Percentiles rank a stretch among this genome's conserved stretches.
phyloP scores from a whole-genome alignment of 1,284 basidiomycete species.

The Apiotrichum mycotoxinovorans region DNA sequence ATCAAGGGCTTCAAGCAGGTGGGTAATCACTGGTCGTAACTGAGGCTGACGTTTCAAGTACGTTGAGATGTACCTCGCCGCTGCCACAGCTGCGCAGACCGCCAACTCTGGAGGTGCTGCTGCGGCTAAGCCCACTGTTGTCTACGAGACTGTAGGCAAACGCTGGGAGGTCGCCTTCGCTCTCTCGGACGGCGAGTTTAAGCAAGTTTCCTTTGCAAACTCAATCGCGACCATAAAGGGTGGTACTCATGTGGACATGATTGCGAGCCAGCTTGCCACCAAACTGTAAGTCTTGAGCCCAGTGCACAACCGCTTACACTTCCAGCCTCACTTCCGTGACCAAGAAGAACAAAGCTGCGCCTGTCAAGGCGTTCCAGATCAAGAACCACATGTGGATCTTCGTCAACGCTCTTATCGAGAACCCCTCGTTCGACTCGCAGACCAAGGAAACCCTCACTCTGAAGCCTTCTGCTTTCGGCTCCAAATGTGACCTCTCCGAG shows the following conservation, averaged over 20 bases:
- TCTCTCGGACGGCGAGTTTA: slow-evolving; percentile 78
- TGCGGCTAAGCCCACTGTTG: slow-evolving; percentile 68
- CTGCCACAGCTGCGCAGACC: slow-evolving; percentile 57
- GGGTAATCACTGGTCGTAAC: slow-evolving; percentile 3
- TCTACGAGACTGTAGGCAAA: slow-evolving; percentile 71
- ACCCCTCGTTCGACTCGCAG: slow-evolving; percentile 98
- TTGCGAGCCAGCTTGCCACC: slow-evolving; percentile 88
- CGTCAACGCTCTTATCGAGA: slow-evolving; percentile 93
- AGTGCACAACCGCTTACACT: neutral
- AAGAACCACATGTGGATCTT: slow-evolving; percentile 99
- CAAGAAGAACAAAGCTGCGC: slow-evolving; percentile 95
- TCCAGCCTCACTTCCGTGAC: slow-evolving; percentile 66
- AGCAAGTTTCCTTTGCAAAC: slow-evolving; percentile 96
- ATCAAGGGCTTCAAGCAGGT: slow-evolving; percentile 90
- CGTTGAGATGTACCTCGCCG: slow-evolving; percentile 85
- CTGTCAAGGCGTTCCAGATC: slow-evolving; percentile 88
- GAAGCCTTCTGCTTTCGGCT: slow-evolving; percentile 80
- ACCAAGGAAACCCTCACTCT: slow-evolving; percentile 96
- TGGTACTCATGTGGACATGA: slow-evolving; percentile 85
- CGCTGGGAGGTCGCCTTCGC: slow-evolving; percentile 98
- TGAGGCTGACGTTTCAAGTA: slow-evolving; percentile 55
- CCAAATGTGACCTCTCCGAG: slow-evolving; percentile 82
- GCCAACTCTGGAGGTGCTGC: slow-evolving; percentile 69
- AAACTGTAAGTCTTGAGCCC: slow-evolving; percentile 52
- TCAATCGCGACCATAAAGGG: slow-evolving; percentile 97